Base-by-base conservation (phyloP, 2,329 filamentous ascomycete species). In the Diaporthe ampelina region DNA sequence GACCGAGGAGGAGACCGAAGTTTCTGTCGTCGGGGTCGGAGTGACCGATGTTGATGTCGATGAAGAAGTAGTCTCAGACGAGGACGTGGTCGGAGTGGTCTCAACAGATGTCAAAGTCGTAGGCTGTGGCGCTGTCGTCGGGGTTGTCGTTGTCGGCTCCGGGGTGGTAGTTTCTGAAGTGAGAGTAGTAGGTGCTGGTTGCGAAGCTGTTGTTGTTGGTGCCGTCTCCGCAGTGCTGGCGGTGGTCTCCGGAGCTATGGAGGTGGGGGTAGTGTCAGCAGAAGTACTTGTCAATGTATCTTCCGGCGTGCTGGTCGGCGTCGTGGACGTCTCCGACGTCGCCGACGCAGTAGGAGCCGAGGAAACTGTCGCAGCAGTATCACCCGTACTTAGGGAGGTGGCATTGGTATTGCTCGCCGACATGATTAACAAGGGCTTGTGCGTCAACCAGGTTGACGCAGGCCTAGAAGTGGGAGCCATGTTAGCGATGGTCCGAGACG, bases 181-280 rank as follows among this genome's bases (percentile, higher is more conserved):
- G 17, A 70, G 57, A 32, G 56, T 56, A 65, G 72, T 63, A 24
- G 65, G 59, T 21, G 9, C 21, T 45, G 70, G 43, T 5, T 54
- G 32, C 37, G 70, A 40, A 35, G 40, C 43, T 8, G 40, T 43
- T 8, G 70, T 13, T 29, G 57, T 29, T 32, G 70, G 35, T 35
- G 17, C 35, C 29, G 40, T 37, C 40, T 48, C n/a, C 40, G 69
- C 54, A 72, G 48, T 37, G n/a, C 54, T 70, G 35, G 24, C 59
- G 21, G 74, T 61, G 13, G 72, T 56, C 57, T 35, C 67, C 74
- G 71, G 40, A 57, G 63, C 73, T 74, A 56, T 61, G 57, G 75
- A 59, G 52, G 73, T 70, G 56, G 75, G n/a, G 37, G 58, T 63
- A 40, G 73, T 73, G 75, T 76, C 65, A 76, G 75, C 73, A 76